Evolutionary conservation across 345 rosid genomes (phyloP).

Genomic region (Hirschfeldia incana): DNA sequence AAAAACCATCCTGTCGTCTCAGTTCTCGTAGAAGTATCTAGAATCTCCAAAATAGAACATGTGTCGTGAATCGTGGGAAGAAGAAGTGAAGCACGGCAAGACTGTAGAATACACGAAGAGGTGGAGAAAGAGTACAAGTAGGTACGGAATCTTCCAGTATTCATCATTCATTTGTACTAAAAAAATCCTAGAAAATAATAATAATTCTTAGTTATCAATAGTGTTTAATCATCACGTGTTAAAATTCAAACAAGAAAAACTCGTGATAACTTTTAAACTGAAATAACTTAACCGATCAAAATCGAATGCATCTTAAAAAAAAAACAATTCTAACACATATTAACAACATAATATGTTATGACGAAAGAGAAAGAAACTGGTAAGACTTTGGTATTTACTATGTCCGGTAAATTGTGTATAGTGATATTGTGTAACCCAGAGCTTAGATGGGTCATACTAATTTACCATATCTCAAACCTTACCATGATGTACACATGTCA

Average conservation of each 20-base stretch:
- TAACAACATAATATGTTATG: too few species aligned
- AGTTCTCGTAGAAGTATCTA: constrained; percentile 4
- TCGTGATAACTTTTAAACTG: too few species aligned
- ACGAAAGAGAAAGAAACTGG: neutral
- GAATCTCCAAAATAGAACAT: neutral
- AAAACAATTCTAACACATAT: too few species aligned
- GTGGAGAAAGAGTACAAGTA: constrained; percentile 17
- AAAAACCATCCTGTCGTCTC: constrained; percentile 4
- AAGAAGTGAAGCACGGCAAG: constrained; percentile 34
- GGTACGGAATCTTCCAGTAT: constrained; percentile 24
- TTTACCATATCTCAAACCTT: neutral
- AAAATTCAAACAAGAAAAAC: too few species aligned
- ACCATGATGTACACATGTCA: neutral
- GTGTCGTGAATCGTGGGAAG: constrained; percentile 14
- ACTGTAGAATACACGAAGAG: neutral
- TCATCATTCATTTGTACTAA: neutral
- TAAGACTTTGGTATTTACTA: neutral
- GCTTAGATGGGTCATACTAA: neutral
- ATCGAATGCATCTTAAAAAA: too few species aligned
- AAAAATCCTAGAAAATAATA: too few species aligned
- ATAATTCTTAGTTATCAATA: too few species aligned
- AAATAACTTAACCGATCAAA: too few species aligned
- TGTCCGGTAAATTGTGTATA: neutral
- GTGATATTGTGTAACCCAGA: neutral
- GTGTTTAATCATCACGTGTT: too few species aligned